Percentiles rank a stretch among this genome's conserved stretches.
These are phyloP conservation scores for Metschnikowia aberdeeniae DNA, from an alignment of 805 yeast species.

Conservation along the genomic window DNA sequence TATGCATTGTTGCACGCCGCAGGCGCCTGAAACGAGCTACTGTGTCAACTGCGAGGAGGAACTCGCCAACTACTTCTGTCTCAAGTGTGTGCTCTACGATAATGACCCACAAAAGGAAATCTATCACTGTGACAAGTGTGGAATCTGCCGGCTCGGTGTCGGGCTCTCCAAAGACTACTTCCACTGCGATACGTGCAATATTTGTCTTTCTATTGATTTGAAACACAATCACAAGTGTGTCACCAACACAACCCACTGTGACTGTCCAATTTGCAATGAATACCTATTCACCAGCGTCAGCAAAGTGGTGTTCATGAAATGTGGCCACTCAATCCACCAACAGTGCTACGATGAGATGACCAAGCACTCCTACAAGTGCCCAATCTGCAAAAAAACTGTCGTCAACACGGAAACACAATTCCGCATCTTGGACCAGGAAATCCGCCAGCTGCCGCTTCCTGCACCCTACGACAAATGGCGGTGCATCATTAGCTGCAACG, in stretches of 20 bases:
- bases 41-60: constrained; percentile 66
- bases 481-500: constrained; percentile 75
- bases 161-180: constrained; percentile 87
- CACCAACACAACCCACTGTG: constrained; percentile 81
- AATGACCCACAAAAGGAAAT: constrained; percentile 74
- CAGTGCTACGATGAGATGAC: constrained; percentile 75
- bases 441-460: constrained; percentile 71
- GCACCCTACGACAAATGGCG: constrained; percentile 74
- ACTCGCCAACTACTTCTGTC: constrained; percentile 76
- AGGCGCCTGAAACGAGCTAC: constrained; percentile 59
- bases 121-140: constrained; percentile 90
- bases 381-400: constrained; percentile 80
- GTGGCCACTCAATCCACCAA: constrained; percentile 94
- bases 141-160: constrained; percentile 84
- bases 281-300: constrained; percentile 78
- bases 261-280: constrained; percentile 92
- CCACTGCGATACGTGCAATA: constrained; percentile 87
- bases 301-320: constrained; percentile 85
- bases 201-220: constrained; percentile 78
- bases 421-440: constrained; percentile 80
- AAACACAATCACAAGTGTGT: constrained; percentile 78
- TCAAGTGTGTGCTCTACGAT: constrained; percentile 75
- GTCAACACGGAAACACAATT: constrained; percentile 87
- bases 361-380: constrained; percentile 85
- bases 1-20: constrained; percentile 75